Evolutionary conservation across 352 stramenopile genomes (phyloP), one percentile per base, ranked within the genome.

Genomic region (Globisporangium okanoganense): DNA sequence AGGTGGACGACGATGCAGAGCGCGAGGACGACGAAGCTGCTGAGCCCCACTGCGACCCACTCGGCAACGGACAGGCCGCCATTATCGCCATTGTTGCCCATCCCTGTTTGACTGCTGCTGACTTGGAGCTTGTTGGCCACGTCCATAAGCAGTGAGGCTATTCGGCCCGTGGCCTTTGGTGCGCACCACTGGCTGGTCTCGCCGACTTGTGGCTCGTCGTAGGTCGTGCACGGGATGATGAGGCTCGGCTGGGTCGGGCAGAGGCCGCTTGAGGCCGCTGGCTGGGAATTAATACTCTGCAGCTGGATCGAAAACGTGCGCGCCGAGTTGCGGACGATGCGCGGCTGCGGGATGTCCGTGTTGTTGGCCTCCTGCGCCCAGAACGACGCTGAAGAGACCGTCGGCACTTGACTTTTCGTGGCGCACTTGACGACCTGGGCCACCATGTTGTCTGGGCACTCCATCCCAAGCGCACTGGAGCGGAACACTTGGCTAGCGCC

Each of bases 331-430:
- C 70, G 72, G 20, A 56, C 63, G 24, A 81, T 57, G 1, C 35
- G 70, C 6, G 76, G 76, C 24, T 62, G 38, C 7, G 76, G 76
- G 35, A 85, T 62, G 31, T 85, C 70, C 5, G 61, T 65, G 49
- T 87, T 85, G 14, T 65, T 69, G 24, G 56, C 51, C 53, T 87
- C 78, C 57, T 87, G 70, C 5, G 68, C 58, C 77, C 76, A 87
- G 0, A 66, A 36, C 22, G 48, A 33, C 3, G 44, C 48, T 8
- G 44, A n/a, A 5, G 50, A 33, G 5, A 56, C n/a, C 22, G 27
- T 45, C 10, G 36, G 22, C 22, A 80, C 55, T 18, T 62, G 35
- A 20, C 35, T 68, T 2, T 59, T 73, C 64, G 24, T 62, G 20
- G 66, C 71, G 24, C 74, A 78, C 40, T 76, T 81, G 14, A 64